These are phyloP conservation scores for Hysterium pulicare DNA, from an alignment of 2,329 filamentous ascomycete species.

Conservation along the genomic window DNA sequence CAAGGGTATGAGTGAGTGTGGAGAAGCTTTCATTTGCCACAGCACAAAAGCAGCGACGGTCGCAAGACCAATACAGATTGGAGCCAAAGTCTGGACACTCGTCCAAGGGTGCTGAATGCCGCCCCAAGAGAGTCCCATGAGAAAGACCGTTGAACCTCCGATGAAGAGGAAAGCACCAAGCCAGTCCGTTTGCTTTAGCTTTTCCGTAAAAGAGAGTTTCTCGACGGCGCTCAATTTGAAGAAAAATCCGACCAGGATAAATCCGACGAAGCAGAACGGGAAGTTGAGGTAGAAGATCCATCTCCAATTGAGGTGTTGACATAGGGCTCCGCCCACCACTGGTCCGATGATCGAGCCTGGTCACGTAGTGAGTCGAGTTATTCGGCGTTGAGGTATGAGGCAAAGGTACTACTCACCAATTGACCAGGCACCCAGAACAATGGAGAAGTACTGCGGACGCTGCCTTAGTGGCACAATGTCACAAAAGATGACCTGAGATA, in stretches of 20 bases:
- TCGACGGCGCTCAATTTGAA: conserved; percentile 18
- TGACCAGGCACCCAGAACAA: conserved; percentile 4
- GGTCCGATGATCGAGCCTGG: not conserved
- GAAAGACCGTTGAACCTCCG: conserved; percentile 34
- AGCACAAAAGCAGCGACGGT: conserved; percentile 31
- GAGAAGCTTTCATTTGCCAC: conserved; percentile 35
- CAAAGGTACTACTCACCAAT: not conserved
- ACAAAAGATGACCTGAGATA: conserved; percentile 28
- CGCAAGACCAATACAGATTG: conserved; percentile 34
- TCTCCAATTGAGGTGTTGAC: conserved; percentile 12
- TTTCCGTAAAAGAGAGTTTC: conserved; percentile 17
- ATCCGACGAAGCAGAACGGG: conserved; percentile 27
- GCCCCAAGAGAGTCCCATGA: conserved; percentile 44
- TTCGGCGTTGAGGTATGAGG: no score
- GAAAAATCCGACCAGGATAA: conserved; percentile 21
- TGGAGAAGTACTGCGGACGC: conserved; percentile 4
- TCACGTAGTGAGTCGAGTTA: not conserved
- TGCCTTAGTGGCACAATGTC: conserved; percentile 12
- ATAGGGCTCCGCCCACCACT: conserved; percentile 19
- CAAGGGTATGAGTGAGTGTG: conserved; percentile 36
- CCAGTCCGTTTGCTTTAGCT: conserved; percentile 40
- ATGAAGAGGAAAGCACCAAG: conserved; percentile 41
- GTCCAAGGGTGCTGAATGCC: conserved; percentile 40
- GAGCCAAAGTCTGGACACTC: conserved; percentile 38
- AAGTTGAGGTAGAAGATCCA: conserved; percentile 36